phyloP scores from a whole-genome alignment of 305 asterid genomes.

The Fraxinus angustifolia region DNA sequence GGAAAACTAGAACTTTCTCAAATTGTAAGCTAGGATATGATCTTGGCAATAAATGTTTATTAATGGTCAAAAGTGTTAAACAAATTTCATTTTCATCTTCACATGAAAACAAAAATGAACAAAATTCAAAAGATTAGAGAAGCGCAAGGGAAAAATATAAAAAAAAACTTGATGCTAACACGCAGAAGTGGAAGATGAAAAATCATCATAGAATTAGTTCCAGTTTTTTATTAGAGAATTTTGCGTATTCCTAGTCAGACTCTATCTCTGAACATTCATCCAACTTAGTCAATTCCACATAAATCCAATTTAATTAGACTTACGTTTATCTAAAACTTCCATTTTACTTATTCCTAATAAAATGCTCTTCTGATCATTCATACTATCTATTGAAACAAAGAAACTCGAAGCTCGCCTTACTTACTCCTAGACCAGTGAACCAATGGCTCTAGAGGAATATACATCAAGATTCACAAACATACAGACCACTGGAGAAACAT shows the following conservation, averaged over 20 bases:
- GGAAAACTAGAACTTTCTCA: background rate
- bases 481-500: background rate
- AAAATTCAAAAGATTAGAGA: conserved; percentile 5
- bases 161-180: background rate
- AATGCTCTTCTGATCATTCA: background rate
- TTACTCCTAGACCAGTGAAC: background rate
- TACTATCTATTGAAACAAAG: background rate
- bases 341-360: background rate
- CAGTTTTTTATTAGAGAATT: background rate
- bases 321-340: background rate
- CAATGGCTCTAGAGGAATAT: background rate
- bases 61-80: background rate
- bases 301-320: background rate
- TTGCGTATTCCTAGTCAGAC: background rate
- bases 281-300: background rate
- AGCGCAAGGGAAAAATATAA: background rate
- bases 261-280: background rate
- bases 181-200: background rate
- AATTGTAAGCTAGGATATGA: background rate
- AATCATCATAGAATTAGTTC: background rate
- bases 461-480: background rate
- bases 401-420: background rate
- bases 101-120: background rate
- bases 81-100: background rate
- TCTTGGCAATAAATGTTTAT: background rate